Evolutionary conservation across 1,139 yeast genomes (phyloP).

Genomic region (Yamadazyma epiphylla): DNA sequence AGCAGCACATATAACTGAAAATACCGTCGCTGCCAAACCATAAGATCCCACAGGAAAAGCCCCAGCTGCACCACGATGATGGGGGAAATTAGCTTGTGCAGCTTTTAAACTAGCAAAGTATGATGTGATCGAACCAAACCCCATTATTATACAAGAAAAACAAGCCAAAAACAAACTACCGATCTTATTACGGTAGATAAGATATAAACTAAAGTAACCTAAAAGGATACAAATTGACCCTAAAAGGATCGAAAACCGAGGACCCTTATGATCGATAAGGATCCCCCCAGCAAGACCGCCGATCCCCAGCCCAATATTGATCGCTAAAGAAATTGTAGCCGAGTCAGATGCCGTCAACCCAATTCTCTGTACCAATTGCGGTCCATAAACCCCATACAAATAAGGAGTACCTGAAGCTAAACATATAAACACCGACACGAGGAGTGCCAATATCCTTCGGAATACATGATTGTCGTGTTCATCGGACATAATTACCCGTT

Average conservation of each 20-base stretch:
- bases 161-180: conserved; percentile 27
- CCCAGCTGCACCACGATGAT: conserved; percentile 67
- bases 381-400: conserved; percentile 67
- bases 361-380: conserved; percentile 57
- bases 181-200: conserved; percentile 22
- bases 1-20: conserved; percentile 42
- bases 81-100: conserved; percentile 66
- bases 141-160: conserved; percentile 41
- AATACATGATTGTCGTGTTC: not conserved
- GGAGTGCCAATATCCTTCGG: conserved; percentile 14
- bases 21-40: conserved; percentile 48
- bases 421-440: conserved; percentile 28
- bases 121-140: conserved; percentile 63
- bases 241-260: conserved; percentile 45
- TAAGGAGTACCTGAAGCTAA: conserved; percentile 67
- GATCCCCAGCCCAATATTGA: conserved; percentile 60
- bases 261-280: conserved; percentile 58
- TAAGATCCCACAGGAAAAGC: conserved; percentile 58
- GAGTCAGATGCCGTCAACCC: conserved; percentile 58
- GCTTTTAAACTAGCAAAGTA: conserved; percentile 67
- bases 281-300: conserved; percentile 72
- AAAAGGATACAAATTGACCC: conserved; percentile 51
- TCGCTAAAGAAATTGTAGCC: conserved; percentile 59
- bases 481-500: no score
- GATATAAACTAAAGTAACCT: conserved; percentile 34